Evolutionary conservation across 1,284 basidiomycete species (phyloP), one percentile per base, ranked within the genome.

Genomic region (Agroathelia rolfsii): DNA sequence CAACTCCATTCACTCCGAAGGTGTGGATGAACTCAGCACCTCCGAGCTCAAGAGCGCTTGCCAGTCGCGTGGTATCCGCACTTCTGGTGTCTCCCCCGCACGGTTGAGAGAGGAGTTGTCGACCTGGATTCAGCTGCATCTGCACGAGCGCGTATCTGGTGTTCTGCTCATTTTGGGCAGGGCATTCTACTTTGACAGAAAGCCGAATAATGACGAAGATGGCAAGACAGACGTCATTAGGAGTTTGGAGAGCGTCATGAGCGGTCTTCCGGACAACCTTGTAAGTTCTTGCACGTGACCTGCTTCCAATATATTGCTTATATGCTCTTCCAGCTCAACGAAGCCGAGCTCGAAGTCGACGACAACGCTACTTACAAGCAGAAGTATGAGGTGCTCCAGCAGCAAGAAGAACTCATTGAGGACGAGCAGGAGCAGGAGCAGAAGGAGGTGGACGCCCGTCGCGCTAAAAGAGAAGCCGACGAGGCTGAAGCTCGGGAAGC

Each of bases 321-420:
- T 32, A 38, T 19, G 15, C 27, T 27, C 17, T 38, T 36, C 15
- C 41, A 92, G 87, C 70, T 98, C 32, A 96, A 86, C 57, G 94
- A 98, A 67, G 88, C 94, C 15, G 94, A 97, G 58, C 72, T 98
- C 30, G 86, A 92, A 58, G 92, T 97, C 27, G 88, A 90, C 48
- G 90, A 95, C 32, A 83, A 85, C 34, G 87, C 92, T 10, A 89
- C 80, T 48, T 96, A 96, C 72, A 95, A 96, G 67, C 89, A 97
- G 66, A 92, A 94, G 59, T 74, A 98, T 38, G 94, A 96, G 47
- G 94, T 99, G 6, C 65, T 99, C 54, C 86, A 95, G 51, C 88
- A 99, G 54, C 94, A 98, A 59, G 90, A 98, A 55, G 94, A 98
- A 58, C 84, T 99, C 40, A 99, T 99, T 53, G 93, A 97, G 56